phyloP scores from a whole-genome alignment of 1,284 basidiomycete species.

The Tylopilus sp. region DNA sequence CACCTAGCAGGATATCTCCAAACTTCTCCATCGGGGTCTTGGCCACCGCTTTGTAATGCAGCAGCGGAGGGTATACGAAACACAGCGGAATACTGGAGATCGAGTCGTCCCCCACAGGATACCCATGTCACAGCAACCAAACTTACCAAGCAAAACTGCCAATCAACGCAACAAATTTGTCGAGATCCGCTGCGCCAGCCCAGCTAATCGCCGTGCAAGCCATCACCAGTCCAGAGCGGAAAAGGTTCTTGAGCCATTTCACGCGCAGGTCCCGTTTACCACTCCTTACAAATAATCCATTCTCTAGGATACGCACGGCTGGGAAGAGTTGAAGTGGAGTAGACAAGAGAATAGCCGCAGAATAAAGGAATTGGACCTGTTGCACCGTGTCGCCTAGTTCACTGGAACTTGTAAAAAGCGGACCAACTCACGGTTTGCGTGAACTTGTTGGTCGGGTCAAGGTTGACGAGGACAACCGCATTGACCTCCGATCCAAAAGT shows the following conservation, averaged over 20 bases:
- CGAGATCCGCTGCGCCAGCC: constrained; percentile 85
- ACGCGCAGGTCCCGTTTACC: constrained; percentile 70
- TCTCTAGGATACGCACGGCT: constrained; percentile 95
- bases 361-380: constrained; percentile 81
- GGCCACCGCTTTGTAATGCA: constrained; percentile 89
- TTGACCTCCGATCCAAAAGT: constrained; percentile 88
- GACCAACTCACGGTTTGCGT: constrained; percentile 71
- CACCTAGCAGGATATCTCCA: constrained; percentile 73
- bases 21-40: constrained; percentile 67
- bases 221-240: constrained; percentile 76
- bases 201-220: constrained; percentile 77
- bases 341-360: constrained; percentile 91
- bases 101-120: constrained; percentile 10
- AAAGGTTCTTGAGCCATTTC: constrained; percentile 92
- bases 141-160: constrained; percentile 93
- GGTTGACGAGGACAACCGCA: constrained; percentile 93
- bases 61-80: constrained; percentile 91
- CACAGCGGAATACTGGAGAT: constrained; percentile 80
- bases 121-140: constrained; percentile 2
- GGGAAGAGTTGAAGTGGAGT: constrained; percentile 97
- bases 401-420: constrained; percentile 8
- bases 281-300: constrained; percentile 88
- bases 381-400: background rate
- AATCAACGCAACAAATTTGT: constrained; percentile 95
- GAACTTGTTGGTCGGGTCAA: constrained; percentile 81